Percentiles rank a stretch among this genome's conserved stretches.
Evolutionary conservation across 495 filamentous ascomycete genomes (phyloP).

Genomic region (Jackrogersella multiformis): DNA sequence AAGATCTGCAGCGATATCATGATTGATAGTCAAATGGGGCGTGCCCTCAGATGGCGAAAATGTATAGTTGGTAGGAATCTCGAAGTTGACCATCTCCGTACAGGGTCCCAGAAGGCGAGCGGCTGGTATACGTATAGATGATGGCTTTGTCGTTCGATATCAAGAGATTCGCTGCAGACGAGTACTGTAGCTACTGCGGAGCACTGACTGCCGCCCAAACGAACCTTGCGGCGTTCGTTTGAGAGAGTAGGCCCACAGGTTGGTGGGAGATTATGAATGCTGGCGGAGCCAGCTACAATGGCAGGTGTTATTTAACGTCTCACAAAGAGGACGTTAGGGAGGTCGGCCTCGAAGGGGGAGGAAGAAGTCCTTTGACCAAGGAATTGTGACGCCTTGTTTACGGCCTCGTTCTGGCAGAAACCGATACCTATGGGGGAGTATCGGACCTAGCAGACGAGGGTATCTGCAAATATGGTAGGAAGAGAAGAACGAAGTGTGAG

Average conservation of each 20-base stretch:
- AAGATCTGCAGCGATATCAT: slow-evolving; percentile 90
- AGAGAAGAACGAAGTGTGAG: slow-evolving; percentile 4
- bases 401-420: slow-evolving; percentile 76
- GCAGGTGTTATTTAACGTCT: slow-evolving; percentile 58
- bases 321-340: slow-evolving; percentile 77
- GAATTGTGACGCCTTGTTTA: slow-evolving; percentile 80
- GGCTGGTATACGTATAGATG: not conserved
- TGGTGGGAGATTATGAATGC: slow-evolving; percentile 57
- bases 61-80: slow-evolving; percentile 80
- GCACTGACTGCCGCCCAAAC: slow-evolving; percentile 84
- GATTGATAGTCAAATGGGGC: slow-evolving; percentile 94
- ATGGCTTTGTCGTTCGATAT: slow-evolving; percentile 27
- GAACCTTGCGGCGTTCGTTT: slow-evolving; percentile 87
- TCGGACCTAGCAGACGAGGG: slow-evolving; percentile 92
- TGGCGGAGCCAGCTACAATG: slow-evolving; percentile 68
- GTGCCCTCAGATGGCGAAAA: slow-evolving; percentile 82
- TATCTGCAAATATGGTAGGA: slow-evolving; percentile 64
- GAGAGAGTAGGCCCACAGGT: slow-evolving; percentile 96
- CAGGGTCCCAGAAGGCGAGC: slow-evolving; percentile 32
- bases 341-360: slow-evolving; percentile 83
- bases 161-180: slow-evolving; percentile 36
- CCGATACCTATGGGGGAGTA: slow-evolving; percentile 88
- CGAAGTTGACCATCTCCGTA: slow-evolving; percentile 82
- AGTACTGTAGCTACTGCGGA: slow-evolving; percentile 60
- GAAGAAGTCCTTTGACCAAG: slow-evolving; percentile 80